Evolutionary conservation across 495 filamentous ascomycete genomes (phyloP).

Genomic region (Lentithecium fluviatile): DNA sequence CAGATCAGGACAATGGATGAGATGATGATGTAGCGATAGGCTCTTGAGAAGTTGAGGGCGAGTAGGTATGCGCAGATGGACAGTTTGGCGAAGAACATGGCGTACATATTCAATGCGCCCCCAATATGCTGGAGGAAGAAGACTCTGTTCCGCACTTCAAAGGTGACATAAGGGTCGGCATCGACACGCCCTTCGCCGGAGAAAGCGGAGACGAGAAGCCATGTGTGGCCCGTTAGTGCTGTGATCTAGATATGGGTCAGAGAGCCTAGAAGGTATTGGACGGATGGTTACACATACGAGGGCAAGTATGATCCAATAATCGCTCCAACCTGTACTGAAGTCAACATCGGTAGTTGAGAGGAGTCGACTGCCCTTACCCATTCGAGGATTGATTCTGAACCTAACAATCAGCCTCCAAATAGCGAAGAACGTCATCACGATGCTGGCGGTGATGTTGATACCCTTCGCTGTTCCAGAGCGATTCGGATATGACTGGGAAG

Average conservation of each 20-base stretch:
- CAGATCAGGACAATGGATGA: not conserved
- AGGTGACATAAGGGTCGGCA: slow-evolving; percentile 1
- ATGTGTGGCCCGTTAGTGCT: not conserved
- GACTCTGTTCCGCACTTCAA: not conserved
- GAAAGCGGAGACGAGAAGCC: not conserved
- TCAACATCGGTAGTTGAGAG: too few species aligned
- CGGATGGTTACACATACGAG: not conserved
- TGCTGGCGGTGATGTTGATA: not conserved
- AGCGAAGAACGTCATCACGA: not conserved
- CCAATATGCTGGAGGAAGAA: not conserved
- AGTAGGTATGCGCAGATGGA: slow-evolving; percentile 2
- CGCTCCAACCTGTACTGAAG: not conserved
- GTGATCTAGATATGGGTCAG: not conserved
- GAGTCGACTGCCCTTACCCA: not conserved
- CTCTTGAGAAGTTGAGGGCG: not conserved
- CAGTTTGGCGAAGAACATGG: slow-evolving; percentile 6
- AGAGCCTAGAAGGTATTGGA: not conserved
- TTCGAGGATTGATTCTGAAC: slow-evolving; percentile 1
- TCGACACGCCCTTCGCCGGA: not conserved
- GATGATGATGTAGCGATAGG: not conserved
- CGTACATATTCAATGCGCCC: slow-evolving; percentile 1
- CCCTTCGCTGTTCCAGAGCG: not conserved
- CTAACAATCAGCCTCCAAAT: slow-evolving; percentile 2
- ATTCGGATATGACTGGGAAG: not conserved
- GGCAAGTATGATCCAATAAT: slow-evolving; percentile 3